Percentiles rank a stretch among this genome's conserved stretches.
Evolutionary conservation across 139 green algal species (phyloP).

Genomic region (Yamagishiella unicocca): DNA sequence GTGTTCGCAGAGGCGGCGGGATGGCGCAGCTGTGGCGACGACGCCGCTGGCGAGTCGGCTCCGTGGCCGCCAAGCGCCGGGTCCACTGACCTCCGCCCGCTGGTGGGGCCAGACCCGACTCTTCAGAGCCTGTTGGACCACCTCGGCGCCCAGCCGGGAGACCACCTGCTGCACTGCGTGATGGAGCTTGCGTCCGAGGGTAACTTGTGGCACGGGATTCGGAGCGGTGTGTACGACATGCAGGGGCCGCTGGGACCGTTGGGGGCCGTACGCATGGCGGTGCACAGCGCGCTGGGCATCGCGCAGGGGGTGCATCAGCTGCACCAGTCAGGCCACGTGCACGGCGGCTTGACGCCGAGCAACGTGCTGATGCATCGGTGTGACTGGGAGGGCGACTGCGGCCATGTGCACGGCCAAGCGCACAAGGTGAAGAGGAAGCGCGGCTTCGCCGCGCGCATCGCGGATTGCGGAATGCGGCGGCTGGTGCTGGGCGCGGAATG

Average conservation of each 20-base stretch:
- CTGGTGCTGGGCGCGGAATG: constrained; percentile 1
- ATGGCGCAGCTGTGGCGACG: not conserved
- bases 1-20: not conserved
- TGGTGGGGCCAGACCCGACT: not conserved
- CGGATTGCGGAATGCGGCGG: constrained; percentile 32
- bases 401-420: too few relatives aligned
- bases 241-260: not conserved
- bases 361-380: constrained; percentile 17
- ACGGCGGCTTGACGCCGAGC: constrained; percentile 1
- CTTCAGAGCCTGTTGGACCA: not conserved
- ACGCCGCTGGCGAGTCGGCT: not conserved
- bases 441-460: constrained; percentile 1
- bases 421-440: not conserved
- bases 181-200: not conserved
- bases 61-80: too few relatives aligned
- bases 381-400: too few relatives aligned
- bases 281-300: not conserved
- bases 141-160: not conserved
- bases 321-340: not conserved
- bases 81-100: too few relatives aligned
- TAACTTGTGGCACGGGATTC: constrained; percentile 25
- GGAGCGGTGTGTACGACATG: not conserved
- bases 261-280: not conserved
- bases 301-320: constrained; percentile 23
- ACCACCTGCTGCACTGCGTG: constrained; percentile 16